phyloP scores from a whole-genome alignment of 1,284 basidiomycete species.

The Bjerkandera adusta region DNA sequence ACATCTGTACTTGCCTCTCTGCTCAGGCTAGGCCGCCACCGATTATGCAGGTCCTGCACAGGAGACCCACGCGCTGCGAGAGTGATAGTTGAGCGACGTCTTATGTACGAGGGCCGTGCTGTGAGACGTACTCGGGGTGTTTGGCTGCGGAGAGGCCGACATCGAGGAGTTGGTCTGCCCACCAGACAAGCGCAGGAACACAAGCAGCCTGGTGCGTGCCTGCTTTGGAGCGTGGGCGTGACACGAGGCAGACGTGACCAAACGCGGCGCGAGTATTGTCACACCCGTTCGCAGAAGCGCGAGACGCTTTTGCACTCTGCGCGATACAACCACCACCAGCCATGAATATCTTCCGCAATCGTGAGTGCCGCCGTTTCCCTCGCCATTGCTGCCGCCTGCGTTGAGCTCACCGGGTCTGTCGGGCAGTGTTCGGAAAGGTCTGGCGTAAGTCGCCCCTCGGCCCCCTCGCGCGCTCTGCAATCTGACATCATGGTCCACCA shows the following conservation, averaged over 20 bases:
- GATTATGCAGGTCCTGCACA: too few relatives aligned
- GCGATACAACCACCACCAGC: slow-evolving; percentile 29
- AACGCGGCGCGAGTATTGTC: slow-evolving; percentile 11
- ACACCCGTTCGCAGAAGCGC: slow-evolving; percentile 5
- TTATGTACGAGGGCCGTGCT: too few relatives aligned
- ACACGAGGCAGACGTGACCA: slow-evolving; percentile 1
- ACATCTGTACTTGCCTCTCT: too few relatives aligned
- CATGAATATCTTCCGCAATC: slow-evolving; percentile 81
- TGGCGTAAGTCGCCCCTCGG: slow-evolving; percentile 72
- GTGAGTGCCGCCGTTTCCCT: slow-evolving; percentile 50
- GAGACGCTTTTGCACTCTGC: slow-evolving; percentile 16
- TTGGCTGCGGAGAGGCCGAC: too few relatives aligned
- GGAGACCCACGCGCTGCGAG: too few relatives aligned
- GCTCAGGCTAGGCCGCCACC: too few relatives aligned
- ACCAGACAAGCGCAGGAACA: too few relatives aligned
- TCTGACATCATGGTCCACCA: slow-evolving; percentile 25
- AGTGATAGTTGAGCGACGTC: too few relatives aligned
- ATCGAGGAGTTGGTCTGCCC: too few relatives aligned
- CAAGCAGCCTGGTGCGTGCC: too few relatives aligned
- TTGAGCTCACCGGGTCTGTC: slow-evolving; percentile 16
- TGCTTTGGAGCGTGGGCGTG: too few relatives aligned
- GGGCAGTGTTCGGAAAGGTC: slow-evolving; percentile 85
- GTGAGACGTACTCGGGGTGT: too few relatives aligned
- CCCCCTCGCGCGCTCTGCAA: not conserved
- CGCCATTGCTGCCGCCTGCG: slow-evolving; percentile 4